phyloP scores from a whole-genome alignment of 1,139 yeast genomes.

The Geotrichum aggregatum region DNA sequence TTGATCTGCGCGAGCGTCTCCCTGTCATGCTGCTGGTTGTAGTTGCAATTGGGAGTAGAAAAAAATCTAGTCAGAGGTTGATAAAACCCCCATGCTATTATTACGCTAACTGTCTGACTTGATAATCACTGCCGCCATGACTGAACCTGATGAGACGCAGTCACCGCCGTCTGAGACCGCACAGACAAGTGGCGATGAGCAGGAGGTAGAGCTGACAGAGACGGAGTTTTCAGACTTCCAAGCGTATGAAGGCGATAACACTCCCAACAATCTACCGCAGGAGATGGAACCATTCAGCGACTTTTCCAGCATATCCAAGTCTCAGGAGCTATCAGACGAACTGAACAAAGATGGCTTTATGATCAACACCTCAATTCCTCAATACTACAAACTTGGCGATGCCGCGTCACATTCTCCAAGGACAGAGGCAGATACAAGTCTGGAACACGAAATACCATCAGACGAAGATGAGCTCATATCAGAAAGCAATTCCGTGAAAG shows the following conservation, averaged over 20 bases:
- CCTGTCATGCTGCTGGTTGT: conserved; percentile 11
- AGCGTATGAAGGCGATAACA: background rate
- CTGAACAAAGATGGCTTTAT: background rate
- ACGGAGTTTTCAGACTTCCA: conserved; percentile 2
- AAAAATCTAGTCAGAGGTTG: background rate
- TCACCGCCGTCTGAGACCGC: too few species aligned
- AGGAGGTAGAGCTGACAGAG: background rate
- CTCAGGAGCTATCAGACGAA: conserved; percentile 5
- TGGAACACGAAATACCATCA: background rate
- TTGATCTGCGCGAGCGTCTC: conserved; percentile 25
- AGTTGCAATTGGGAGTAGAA: conserved; percentile 3
- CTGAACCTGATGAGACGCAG: background rate
- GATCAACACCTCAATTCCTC: conserved; percentile 14
- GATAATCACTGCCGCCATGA: background rate
- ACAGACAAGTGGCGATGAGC: background rate
- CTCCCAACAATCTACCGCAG: background rate
- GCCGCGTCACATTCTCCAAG: background rate
- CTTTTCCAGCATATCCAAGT: conserved; percentile 18
- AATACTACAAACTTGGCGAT: conserved; percentile 10
- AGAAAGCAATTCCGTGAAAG: conserved; percentile 2
- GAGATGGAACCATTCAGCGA: conserved; percentile 14
- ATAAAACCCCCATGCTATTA: too few species aligned
- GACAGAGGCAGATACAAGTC: background rate
- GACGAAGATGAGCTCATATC: conserved; percentile 12
- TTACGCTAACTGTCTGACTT: too few species aligned